phyloP scores from a whole-genome alignment of 768 basidiomycete genomes.

The Mycena pura region DNA sequence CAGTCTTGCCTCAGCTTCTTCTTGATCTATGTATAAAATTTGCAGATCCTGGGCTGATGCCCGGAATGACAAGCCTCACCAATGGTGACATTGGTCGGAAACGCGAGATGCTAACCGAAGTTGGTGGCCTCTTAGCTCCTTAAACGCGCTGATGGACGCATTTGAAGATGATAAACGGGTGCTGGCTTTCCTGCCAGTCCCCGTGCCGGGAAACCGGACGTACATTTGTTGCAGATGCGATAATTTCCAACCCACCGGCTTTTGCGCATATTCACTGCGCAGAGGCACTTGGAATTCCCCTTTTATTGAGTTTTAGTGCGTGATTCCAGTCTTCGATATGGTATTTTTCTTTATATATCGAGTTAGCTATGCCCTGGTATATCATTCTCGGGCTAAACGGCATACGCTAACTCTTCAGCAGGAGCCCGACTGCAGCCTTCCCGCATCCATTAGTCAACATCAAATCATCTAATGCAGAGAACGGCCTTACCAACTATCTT shows the following conservation, averaged over 20 bases:
- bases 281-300: conserved; percentile 65
- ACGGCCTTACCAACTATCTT: conserved; percentile 62
- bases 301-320: conserved; percentile 65
- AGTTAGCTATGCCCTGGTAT: conserved; percentile 73
- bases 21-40: not conserved
- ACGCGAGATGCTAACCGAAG: conserved; percentile 61
- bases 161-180: conserved; percentile 63
- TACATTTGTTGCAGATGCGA: conserved; percentile 65
- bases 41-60: conserved; percentile 68
- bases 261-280: conserved; percentile 73
- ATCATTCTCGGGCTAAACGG: too few species aligned
- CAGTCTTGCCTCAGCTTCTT: conserved; percentile 25
- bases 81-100: conserved; percentile 70
- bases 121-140: conserved; percentile 19
- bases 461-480: conserved; percentile 57
- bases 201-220: conserved; percentile 51
- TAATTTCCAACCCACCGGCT: conserved; percentile 71
- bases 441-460: conserved; percentile 71
- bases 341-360: not conserved
- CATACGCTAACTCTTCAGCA: conserved; percentile 29
- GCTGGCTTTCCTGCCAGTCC: conserved; percentile 59
- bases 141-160: not conserved
- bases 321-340: too few species aligned
- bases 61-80: conserved; percentile 60
- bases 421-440: conserved; percentile 60